A percentile compares a stretch with the other conserved stretches of the same genome.
These are phyloP conservation scores for Xylaria flabelliformis DNA, from an alignment of 495 filamentous ascomycete genomes.

Conservation along the genomic window DNA sequence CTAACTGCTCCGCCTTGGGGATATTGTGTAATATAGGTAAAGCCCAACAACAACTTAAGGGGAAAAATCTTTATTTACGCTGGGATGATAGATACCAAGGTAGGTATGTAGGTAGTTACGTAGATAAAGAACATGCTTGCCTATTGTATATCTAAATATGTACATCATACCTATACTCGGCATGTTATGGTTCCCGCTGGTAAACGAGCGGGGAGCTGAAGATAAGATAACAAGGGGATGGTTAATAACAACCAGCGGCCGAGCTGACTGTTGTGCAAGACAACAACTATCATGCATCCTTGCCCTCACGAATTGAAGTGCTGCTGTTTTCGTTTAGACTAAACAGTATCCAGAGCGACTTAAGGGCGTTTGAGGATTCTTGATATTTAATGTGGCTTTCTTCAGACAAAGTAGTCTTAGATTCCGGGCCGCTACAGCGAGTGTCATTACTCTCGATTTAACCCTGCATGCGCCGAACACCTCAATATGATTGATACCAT, in stretches of 20 bases:
- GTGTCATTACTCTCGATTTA: not conserved
- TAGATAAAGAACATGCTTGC: constrained; percentile 11
- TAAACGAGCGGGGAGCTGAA: constrained; percentile 8
- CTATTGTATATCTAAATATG: constrained; percentile 1
- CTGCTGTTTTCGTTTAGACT: constrained; percentile 1
- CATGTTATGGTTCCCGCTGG: not conserved
- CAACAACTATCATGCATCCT: not conserved
- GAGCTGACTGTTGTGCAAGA: not conserved
- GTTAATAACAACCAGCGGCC: not conserved
- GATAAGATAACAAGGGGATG: constrained; percentile 20
- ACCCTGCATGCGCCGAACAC: constrained; percentile 1
- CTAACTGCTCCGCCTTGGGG: not conserved
- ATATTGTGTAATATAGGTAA: not conserved
- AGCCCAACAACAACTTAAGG: not conserved
- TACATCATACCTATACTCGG: not conserved
- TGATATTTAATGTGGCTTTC: not conserved
- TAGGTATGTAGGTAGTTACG: not conserved
- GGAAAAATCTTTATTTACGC: too few relatives aligned
- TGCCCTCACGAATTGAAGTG: not conserved
- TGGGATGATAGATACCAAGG: not conserved
- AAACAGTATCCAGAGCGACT: not conserved
- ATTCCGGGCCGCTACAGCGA: not conserved
- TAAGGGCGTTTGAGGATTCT: not conserved
- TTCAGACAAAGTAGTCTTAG: not conserved
- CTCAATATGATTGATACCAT: not conserved